These are phyloP conservation scores for Juncus effusus DNA, from an alignment of 176 grass and related monocot species.

Conservation along the genomic window DNA sequence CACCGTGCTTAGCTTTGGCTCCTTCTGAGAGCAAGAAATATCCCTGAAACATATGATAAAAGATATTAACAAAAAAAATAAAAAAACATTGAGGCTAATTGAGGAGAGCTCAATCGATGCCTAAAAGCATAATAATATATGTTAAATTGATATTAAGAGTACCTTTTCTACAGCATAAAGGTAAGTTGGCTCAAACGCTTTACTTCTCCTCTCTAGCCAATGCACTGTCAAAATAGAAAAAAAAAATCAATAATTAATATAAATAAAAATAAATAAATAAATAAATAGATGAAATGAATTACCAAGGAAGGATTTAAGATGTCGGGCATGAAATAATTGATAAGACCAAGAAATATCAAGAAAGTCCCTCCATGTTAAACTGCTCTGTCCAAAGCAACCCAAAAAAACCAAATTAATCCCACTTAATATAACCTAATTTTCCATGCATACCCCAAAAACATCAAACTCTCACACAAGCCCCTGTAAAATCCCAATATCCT, in stretches of 20 bases:
- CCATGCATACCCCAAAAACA: neutral
- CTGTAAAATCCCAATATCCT: neutral
- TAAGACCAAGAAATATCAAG: constrained; percentile 58
- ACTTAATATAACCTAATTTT: constrained; percentile 12
- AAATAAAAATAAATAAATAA: constrained; percentile 5
- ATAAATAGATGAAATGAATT: constrained; percentile 21
- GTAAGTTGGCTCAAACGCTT: constrained; percentile 92
- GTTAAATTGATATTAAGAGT: neutral
- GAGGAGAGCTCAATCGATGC: no score
- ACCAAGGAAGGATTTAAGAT: constrained; percentile 69
- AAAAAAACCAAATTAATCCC: constrained; percentile 31
- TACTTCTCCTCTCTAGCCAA: constrained; percentile 93
- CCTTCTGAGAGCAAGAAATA: constrained; percentile 99
- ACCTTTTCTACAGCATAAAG: constrained; percentile 96
- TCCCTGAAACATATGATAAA: constrained; percentile 50
- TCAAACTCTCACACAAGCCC: neutral
- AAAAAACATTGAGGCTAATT: neutral
- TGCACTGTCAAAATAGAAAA: constrained; percentile 51
- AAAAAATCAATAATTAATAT: neutral
- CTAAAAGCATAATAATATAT: no score
- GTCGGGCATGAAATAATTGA: constrained; percentile 48
- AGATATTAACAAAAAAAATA: neutral
- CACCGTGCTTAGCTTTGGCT: constrained; percentile 65
- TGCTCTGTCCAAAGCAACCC: constrained; percentile 62
- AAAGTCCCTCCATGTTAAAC: constrained; percentile 72